Evolutionary conservation across 2,329 filamentous ascomycete genomes (phyloP), one percentile per base, ranked within the genome.

Genomic region (Didymella segeticola): DNA sequence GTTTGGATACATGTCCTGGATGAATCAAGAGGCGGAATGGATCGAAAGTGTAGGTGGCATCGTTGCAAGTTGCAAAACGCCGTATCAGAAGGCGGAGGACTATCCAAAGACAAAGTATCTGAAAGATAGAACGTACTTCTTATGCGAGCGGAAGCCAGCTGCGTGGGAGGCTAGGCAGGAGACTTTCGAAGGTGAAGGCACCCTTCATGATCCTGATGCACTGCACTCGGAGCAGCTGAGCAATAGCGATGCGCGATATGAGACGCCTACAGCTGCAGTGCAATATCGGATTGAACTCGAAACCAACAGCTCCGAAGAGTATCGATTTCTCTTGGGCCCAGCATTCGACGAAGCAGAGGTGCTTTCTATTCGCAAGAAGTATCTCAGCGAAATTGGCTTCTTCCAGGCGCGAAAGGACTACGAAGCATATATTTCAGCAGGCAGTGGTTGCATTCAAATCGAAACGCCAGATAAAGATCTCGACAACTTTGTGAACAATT

Each of bases 1-100:
- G 29, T 77, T 84, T 47, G 82, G 82, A n/a, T 83, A 83, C 70
- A 84, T 83, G 81, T 84, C 82, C 12, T 85, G 82, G 82, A 85
- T 85, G 82, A 85, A 83, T 65, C 83, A 84, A 65, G 81, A 80
- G 26, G 82, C 79, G 29, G 79, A 82, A 57, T 84, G 80, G 74
- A 75, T 78, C 19, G 49, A 71, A 5, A 78, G 82, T 9, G 73
- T 83, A 17, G 73, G 74, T 19, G 82, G 79, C 20, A 74, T 85
- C 11, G 76, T 85, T 10, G 81, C 75, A 20, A 83, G 74, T 67
- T 79, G 79, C 62, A 78, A 83, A 55, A 83, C 82, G 1, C 83
- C 82, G 0, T 85, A 85, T 61, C 83, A 85, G 53, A 84, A 83
- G 62, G 78, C 81, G 0, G 75, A 77, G 55, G 82, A 85, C 51